Conservation (phyloP, 176 grass and related monocot species). For the Musa schizocarpa region DNA sequence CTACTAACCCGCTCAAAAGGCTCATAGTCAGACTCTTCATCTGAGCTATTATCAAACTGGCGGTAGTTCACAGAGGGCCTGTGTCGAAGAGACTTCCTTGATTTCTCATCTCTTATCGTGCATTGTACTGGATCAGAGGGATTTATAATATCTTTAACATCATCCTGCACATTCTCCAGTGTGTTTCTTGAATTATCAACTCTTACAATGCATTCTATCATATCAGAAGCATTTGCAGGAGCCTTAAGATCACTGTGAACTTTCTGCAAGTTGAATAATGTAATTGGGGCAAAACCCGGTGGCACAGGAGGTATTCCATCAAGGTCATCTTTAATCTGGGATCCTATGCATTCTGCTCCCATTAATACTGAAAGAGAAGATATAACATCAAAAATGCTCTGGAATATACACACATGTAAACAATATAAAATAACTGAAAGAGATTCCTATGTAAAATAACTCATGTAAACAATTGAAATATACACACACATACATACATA, state of each 20-base stretch:
- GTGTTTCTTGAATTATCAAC: conserved; percentile 27
- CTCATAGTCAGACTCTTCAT: conserved; percentile 40
- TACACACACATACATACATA: too few species aligned
- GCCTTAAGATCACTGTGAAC: conserved; percentile 5
- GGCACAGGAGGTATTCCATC: conserved; percentile 25
- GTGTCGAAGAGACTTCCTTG: conserved; percentile 60
- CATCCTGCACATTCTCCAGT: conserved; percentile 25
- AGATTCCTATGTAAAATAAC: not conserved
- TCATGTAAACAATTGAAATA: too few species aligned
- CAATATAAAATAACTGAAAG: too few species aligned
- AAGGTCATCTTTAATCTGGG: conserved; percentile 8
- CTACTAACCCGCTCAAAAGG: conserved; percentile 3
- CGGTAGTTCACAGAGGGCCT: conserved; percentile 67
- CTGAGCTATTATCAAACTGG: conserved; percentile 43
- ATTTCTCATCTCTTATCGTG: conserved; percentile 26
- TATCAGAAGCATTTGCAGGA: not conserved
- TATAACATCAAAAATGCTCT: not conserved
- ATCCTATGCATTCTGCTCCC: conserved; percentile 16
- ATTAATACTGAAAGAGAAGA: conserved; percentile 10
- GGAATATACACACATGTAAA: not conserved
- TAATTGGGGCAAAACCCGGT: conserved; percentile 36
- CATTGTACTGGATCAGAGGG: conserved; percentile 22
- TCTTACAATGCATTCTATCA: conserved; percentile 10
- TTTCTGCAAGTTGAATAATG: conserved; percentile 25
- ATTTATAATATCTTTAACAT: conserved; percentile 18